Base-by-base conservation (phyloP, 208 protist species). In the Trypanosoma melophagium region DNA sequence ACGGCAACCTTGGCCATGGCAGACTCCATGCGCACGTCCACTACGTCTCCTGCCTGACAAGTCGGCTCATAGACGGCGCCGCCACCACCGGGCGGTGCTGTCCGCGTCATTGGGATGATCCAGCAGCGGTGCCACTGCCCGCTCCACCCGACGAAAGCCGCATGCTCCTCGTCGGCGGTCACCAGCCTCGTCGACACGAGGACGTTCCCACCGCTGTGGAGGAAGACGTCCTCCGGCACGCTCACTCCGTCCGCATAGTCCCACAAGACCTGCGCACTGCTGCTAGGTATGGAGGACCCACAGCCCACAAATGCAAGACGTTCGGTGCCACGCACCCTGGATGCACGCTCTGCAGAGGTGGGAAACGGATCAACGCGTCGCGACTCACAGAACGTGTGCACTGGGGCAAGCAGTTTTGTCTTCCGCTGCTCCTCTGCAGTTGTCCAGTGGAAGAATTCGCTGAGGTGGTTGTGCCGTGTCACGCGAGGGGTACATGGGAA, bases 91-190 rank as follows among this genome's bases (percentile, higher is more conserved):
- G 54, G n/a, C 2, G 1, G 9, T 38, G 7, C 14, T 52, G 1
- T 64, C 25, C 50, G 19, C 41, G 14, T 64, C 41, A 64, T 51
- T 41, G 59, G 59, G 12, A 64, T 21, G 9, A 64, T 47, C 59
- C 59, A 64, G 50, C 59, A 64, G 25, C 59, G 59, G 25, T 52
- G 45, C 59, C 59, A 64, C 59, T 52, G 45, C 7, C 59, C 59
- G 40, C 49, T 55, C 24, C 22, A 22, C 12, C 59, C 59, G 40
- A 59, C 54, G n/a, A 19, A 19, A 19, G 54, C 54, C 14, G 14
- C 54, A 3, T 28, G 54, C 54, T 59, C 54, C 25, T 59, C 54
- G 21, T 35, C 54, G 25, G 54, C 54, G 7, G 28, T 59, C 3
- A 59, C 25, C 5, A 59, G 28, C 17, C 7, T 1, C 7, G 54